phyloP scores from a whole-genome alignment of 1,284 basidiomycete species.

The Rhodofomes roseus region DNA sequence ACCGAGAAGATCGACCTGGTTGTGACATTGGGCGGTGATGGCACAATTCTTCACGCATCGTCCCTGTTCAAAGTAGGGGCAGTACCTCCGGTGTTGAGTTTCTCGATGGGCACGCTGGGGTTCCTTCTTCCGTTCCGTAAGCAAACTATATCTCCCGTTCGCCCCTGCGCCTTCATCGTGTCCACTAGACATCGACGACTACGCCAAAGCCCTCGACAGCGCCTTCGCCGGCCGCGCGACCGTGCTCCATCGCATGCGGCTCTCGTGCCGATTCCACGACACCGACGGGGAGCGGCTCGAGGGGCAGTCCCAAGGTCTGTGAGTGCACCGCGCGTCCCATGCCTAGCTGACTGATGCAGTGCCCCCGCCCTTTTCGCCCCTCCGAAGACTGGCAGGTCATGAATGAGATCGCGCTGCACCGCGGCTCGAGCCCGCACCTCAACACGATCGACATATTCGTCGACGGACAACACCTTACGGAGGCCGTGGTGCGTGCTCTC shows the following conservation, averaged over 20 bases:
- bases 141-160: constrained; percentile 28
- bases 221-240: constrained; percentile 74
- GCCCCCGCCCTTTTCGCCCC: neutral
- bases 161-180: too few relatives aligned
- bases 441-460: constrained; percentile 94
- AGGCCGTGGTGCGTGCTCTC: constrained; percentile 76
- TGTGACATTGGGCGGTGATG: constrained; percentile 92
- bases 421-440: constrained; percentile 88
- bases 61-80: constrained; percentile 86
- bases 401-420: constrained; percentile 94
- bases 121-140: constrained; percentile 93
- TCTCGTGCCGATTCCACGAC: constrained; percentile 77
- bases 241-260: constrained; percentile 83
- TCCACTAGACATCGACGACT: constrained; percentile 75
- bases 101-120: constrained; percentile 94
- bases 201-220: constrained; percentile 73
- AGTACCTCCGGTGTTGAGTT: constrained; percentile 93
- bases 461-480: constrained; percentile 94
- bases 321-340: neutral
- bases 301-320: constrained; percentile 52
- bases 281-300: constrained; percentile 54
- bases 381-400: constrained; percentile 87
- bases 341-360: neutral
- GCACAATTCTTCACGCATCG: constrained; percentile 93
- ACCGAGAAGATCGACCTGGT: constrained; percentile 77